A percentile compares a stretch with the other conserved stretches of the same genome.
Evolutionary conservation across 345 rosid species (phyloP).

Genomic region (Salix dunnii): DNA sequence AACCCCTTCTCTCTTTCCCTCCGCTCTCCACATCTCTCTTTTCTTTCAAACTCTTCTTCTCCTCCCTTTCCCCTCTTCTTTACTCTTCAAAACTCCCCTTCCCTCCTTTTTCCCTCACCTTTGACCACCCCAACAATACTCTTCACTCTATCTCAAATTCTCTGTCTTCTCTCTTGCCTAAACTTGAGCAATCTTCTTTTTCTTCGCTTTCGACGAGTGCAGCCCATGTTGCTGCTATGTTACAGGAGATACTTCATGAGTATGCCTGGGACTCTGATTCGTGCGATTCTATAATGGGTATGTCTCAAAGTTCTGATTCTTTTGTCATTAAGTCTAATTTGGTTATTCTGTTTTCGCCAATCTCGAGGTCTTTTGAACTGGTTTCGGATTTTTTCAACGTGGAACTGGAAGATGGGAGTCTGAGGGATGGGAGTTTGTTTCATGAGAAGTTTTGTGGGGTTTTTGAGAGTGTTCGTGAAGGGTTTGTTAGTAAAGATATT

Average conservation of each 20-base stretch:
- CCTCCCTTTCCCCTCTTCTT: slow-evolving; percentile 84
- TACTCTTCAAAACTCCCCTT: slow-evolving; percentile 74
- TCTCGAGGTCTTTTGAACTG: slow-evolving; percentile 31
- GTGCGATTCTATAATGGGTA: slow-evolving; percentile 38
- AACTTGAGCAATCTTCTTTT: slow-evolving; percentile 5
- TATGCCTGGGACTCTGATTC: slow-evolving; percentile 70
- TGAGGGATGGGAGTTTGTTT: slow-evolving; percentile 35
- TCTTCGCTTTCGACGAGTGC: slow-evolving; percentile 29
- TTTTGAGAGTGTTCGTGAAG: slow-evolving; percentile 55
- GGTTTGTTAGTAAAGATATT: slow-evolving; percentile 59
- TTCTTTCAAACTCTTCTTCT: slow-evolving; percentile 76
- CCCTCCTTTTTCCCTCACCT: slow-evolving; percentile 59
- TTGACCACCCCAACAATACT: slow-evolving; percentile 52
- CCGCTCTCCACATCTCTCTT: slow-evolving; percentile 59
- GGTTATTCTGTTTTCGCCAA: slow-evolving; percentile 71
- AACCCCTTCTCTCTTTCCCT: slow-evolving; percentile 54
- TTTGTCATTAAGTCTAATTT: slow-evolving; percentile 53
- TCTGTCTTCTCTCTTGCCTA: slow-evolving; percentile 15
- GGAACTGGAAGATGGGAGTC: slow-evolving; percentile 30
- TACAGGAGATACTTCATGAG: slow-evolving; percentile 76
- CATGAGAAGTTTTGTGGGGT: slow-evolving; percentile 33
- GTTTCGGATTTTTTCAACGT: slow-evolving; percentile 49
- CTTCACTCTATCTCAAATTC: slow-evolving; percentile 45
- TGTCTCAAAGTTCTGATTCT: slow-evolving; percentile 24
- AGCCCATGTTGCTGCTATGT: slow-evolving; percentile 45